phyloP scores from a whole-genome alignment of 345 rosid genomes.

The Eucalyptus sideroxylon region DNA sequence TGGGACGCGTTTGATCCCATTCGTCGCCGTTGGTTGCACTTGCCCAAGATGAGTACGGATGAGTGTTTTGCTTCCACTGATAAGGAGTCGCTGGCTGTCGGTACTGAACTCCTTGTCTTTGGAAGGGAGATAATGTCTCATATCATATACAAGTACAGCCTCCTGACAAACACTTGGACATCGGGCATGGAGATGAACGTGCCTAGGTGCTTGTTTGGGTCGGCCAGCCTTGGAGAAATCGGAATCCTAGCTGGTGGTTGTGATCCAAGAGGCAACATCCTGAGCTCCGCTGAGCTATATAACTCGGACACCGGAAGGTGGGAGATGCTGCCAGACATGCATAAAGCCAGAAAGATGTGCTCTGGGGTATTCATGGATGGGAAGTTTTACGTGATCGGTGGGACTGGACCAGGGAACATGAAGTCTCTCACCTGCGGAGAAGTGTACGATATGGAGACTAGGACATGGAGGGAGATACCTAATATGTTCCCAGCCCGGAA shows the following conservation, averaged over 20 bases:
- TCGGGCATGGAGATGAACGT: constrained; percentile 29
- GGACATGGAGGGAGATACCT: constrained; percentile 51
- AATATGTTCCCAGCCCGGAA: constrained; percentile 45
- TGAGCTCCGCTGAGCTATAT: constrained; percentile 57
- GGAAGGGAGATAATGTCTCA: constrained; percentile 36
- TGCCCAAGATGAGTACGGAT: constrained; percentile 50
- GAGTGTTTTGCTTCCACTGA: constrained; percentile 40
- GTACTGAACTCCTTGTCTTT: constrained; percentile 56
- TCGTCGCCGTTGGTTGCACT: constrained; percentile 41
- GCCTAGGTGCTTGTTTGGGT: constrained; percentile 73
- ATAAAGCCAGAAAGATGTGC: constrained; percentile 60
- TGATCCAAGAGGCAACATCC: constrained; percentile 34
- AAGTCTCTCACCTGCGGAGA: constrained; percentile 42
- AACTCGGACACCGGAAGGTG: constrained; percentile 47
- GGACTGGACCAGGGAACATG: constrained; percentile 29
- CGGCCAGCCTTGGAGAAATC: constrained; percentile 52
- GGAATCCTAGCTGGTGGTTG: constrained; percentile 84
- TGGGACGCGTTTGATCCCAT: constrained; percentile 87
- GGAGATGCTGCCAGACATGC: constrained; percentile 50
- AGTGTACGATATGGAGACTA: constrained; percentile 46
- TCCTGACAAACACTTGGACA: constrained; percentile 42
- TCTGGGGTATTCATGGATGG: constrained; percentile 77
- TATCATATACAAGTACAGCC: constrained; percentile 36
- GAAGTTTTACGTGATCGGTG: constrained; percentile 75
- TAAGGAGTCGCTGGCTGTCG: constrained; percentile 60